Conservation (phyloP, 225 moss, liverwort and hornwort genomes). For the Pseudisothecium myosuroides region DNA sequence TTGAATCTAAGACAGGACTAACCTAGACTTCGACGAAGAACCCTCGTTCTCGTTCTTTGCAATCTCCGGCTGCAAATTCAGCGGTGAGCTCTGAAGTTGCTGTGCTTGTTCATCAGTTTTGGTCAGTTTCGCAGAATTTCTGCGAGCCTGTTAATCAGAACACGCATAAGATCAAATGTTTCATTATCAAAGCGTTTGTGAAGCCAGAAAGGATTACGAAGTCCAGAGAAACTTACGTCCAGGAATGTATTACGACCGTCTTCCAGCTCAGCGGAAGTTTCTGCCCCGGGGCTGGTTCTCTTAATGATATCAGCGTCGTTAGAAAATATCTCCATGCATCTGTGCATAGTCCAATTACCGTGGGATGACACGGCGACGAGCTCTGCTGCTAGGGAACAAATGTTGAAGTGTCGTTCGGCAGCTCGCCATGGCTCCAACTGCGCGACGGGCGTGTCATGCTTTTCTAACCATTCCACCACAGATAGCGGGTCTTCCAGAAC, state of each 20-base stretch:
- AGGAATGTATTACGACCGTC: background rate
- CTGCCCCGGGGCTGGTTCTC: background rate
- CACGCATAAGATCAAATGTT: background rate
- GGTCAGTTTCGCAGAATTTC: no score
- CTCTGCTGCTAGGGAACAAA: slow-evolving; percentile 1
- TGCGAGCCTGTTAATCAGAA: background rate
- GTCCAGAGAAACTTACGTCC: background rate
- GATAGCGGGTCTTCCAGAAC: background rate
- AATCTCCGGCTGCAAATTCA: background rate
- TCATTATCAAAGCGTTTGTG: background rate
- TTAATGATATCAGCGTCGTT: background rate
- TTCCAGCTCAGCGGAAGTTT: background rate
- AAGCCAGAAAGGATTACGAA: background rate
- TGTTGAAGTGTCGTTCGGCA: slow-evolving; percentile 8
- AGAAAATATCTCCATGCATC: slow-evolving; percentile 3
- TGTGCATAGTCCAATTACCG: background rate
- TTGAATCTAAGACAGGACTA: background rate
- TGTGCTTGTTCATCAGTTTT: background rate
- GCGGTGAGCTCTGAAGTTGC: background rate
- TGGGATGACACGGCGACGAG: background rate
- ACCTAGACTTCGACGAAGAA: background rate
- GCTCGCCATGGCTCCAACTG: slow-evolving; percentile 11
- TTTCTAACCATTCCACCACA: background rate
- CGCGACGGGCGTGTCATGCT: background rate
- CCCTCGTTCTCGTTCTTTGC: background rate